Evolutionary conservation across 768 basidiomycete species (phyloP).

Genomic region (Tremella fuciformis): DNA sequence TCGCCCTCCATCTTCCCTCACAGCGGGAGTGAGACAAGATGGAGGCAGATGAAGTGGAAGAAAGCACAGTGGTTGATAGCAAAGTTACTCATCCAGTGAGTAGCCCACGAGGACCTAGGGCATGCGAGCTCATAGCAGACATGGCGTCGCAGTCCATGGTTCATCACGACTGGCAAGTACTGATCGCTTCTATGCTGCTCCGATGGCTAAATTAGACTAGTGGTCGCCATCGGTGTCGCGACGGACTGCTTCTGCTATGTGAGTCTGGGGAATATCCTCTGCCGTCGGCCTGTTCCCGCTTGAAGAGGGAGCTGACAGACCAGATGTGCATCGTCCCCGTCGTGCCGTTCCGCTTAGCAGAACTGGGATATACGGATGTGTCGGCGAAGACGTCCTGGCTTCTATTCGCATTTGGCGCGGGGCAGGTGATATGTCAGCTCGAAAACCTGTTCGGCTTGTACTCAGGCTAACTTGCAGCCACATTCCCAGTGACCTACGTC

Average conservation of each 20-base stretch:
- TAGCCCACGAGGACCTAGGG: too few species aligned
- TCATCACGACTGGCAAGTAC: too few species aligned
- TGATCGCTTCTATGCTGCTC: too few species aligned
- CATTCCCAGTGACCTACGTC: constrained; percentile 34
- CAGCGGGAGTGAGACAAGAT: too few species aligned
- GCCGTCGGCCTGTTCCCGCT: not conserved
- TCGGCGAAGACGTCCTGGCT: constrained; percentile 37
- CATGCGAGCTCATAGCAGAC: too few species aligned
- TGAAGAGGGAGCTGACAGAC: not conserved
- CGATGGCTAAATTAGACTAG: constrained; percentile 6
- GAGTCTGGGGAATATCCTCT: not conserved
- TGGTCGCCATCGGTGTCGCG: constrained; percentile 22
- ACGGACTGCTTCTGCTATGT: constrained; percentile 29
- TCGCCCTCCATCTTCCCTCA: too few species aligned
- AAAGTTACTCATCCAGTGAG: too few species aligned
- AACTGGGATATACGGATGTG: constrained; percentile 33
- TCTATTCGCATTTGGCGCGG: constrained; percentile 37
- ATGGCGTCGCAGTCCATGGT: too few species aligned
- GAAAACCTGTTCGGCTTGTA: not conserved
- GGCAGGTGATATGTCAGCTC: constrained; percentile 35
- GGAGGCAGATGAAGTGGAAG: too few species aligned
- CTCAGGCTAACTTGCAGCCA: not conserved
- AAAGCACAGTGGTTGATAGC: too few species aligned
- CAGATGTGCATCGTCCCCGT: constrained; percentile 45
- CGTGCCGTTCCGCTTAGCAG: constrained; percentile 38